phyloP scores from a whole-genome alignment of 768 basidiomycete genomes.

The Lactifluus piperatus region DNA sequence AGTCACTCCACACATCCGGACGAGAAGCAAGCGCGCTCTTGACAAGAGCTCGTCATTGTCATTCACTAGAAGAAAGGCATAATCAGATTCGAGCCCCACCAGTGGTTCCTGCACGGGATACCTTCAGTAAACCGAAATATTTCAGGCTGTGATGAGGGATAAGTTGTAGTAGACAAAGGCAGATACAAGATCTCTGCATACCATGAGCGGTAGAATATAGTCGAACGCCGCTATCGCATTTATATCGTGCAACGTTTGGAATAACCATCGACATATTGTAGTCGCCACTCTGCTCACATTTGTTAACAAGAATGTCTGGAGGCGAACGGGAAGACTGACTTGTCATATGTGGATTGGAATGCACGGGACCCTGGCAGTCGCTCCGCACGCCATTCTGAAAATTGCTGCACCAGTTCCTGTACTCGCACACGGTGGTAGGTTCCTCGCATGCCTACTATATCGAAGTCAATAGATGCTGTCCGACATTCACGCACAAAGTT shows the following conservation, averaged over 20 bases:
- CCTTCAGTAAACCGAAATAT: constrained; percentile 69
- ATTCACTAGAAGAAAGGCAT: constrained; percentile 40
- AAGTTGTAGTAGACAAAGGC: constrained; percentile 5
- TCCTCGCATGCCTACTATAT: constrained; percentile 70
- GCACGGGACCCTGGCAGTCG: constrained; percentile 69
- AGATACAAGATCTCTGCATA: constrained; percentile 27
- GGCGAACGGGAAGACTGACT: constrained; percentile 32
- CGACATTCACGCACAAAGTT: constrained; percentile 64
- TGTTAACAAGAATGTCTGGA: neutral
- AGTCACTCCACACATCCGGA: constrained; percentile 79
- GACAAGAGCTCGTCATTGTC: constrained; percentile 64
- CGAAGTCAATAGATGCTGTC: constrained; percentile 41
- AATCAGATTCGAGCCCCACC: neutral
- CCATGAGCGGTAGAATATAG: constrained; percentile 76
- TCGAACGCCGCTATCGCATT: constrained; percentile 72
- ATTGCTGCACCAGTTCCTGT: constrained; percentile 47
- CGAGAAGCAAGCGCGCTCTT: constrained; percentile 60
- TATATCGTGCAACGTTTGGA: constrained; percentile 63
- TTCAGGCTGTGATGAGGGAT: constrained; percentile 44
- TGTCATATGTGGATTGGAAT: constrained; percentile 81
- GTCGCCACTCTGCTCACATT: constrained; percentile 43
- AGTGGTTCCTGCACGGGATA: constrained; percentile 21
- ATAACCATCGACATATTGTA: constrained; percentile 70
- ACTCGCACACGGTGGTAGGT: constrained; percentile 53
- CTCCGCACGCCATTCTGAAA: constrained; percentile 62